These are phyloP conservation scores for Croton laevigatus DNA, from an alignment of 441 rosid genomes.

Conservation along the genomic window DNA sequence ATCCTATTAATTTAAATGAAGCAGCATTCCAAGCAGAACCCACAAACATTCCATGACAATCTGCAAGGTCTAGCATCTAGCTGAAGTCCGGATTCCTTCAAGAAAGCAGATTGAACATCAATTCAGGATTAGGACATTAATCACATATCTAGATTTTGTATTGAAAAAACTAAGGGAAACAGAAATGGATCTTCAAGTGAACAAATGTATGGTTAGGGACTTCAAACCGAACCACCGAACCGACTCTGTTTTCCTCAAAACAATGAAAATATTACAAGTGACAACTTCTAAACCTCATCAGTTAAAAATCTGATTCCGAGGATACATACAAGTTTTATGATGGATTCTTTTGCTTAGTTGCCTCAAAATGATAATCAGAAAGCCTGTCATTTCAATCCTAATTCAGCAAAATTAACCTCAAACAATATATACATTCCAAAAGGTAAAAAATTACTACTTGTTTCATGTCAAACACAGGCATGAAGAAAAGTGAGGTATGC, in stretches of 20 bases:
- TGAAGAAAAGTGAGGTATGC: not conserved
- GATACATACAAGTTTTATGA: not conserved
- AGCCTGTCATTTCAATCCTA: not conserved
- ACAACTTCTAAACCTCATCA: not conserved
- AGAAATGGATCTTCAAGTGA: not conserved
- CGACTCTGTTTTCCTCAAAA: not conserved
- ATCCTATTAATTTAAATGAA: slow-evolving; percentile 23
- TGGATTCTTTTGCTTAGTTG: not conserved
- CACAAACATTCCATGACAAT: slow-evolving; percentile 20
- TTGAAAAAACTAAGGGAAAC: not conserved
- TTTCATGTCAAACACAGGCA: not conserved
- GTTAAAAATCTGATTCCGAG: not conserved
- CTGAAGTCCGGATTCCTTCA: slow-evolving; percentile 11
- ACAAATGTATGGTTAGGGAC: not conserved
- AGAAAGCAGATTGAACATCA: not conserved
- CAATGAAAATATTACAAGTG: not conserved
- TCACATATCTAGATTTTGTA: not conserved
- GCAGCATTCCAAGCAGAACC: slow-evolving; percentile 28
- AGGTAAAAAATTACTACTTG: too few species aligned
- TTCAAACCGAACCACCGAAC: not conserved
- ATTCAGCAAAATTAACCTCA: not conserved
- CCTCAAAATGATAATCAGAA: not conserved
- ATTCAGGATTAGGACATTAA: not conserved
- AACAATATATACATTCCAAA: too few species aligned
- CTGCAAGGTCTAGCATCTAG: slow-evolving; percentile 19